Base-by-base conservation (phyloP, 352 stramenopile genomes). In the Phytophthora idaei region DNA sequence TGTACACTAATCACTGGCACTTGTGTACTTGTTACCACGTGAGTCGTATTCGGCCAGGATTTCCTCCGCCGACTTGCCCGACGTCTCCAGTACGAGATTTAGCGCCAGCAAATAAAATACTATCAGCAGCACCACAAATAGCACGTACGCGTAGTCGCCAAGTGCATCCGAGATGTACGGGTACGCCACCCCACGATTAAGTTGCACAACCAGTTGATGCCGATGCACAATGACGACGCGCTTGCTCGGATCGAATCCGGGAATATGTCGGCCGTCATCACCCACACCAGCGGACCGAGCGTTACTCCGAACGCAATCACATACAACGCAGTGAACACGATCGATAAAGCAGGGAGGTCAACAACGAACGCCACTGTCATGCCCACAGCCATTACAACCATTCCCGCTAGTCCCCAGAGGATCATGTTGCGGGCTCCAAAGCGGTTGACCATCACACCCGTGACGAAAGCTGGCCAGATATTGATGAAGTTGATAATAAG, bases 241-340 rank as follows among this genome's bases (percentile, higher is more conserved):
- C 58, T 59, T 0, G 58, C 47, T 29, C 58, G 58, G 31, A 66
- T 66, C 39, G 58, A 59, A 15, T 66, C 58, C 9, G 58, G 58
- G 32, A 66, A 66, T 1, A 66, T 60, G 25, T 66, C 59, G 21
- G 59, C 59, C 2, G 59, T 66, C 59, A 66, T 66, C 6, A 60
- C 37, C 60, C 51, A 61, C 14, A 67, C 51, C 14, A 67, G 48
- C 28, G 60, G 60, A 4, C 60, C 60, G 0, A 67, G 42, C 36
- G 60, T 61, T 36, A 61, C 50, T 8, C 60, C 51, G 17, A 61
- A 67, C 17, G 54, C 52, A 28, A 68, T 57, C 34, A 62, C 61
- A 25, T 68, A 68, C 34, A 68, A 21, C 6, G 61, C 61, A 28
- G 51, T 68, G 51, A 62, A 68, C 6, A 68, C 61, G 36, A 68